Conservation (phyloP, 2,329 filamentous ascomycete species). For the Claviceps sp. region DNA sequence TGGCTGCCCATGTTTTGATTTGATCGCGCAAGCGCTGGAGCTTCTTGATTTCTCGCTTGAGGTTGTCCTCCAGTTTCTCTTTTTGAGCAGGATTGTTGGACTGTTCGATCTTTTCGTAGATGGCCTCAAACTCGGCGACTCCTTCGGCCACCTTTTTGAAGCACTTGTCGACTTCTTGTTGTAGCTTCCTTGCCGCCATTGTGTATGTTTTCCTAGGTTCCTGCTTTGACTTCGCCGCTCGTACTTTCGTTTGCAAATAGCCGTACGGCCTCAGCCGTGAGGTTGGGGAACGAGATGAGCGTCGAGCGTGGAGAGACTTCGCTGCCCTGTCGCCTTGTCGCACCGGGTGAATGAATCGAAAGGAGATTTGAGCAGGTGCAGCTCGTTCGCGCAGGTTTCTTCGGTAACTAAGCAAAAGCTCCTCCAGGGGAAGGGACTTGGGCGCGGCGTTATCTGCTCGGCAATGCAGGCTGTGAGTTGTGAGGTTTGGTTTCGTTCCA, state of each 20-base stretch:
- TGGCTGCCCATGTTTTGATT: constrained; percentile 98
- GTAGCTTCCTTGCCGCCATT: constrained; percentile 93
- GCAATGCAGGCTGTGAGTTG: not conserved
- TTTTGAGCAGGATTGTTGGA: constrained; percentile 90
- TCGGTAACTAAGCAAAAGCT: not conserved
- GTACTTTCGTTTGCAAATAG: not conserved
- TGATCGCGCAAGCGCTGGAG: constrained; percentile 92
- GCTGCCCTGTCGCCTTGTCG: not conserved
- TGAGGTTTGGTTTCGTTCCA: not conserved
- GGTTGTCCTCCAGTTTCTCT: constrained; percentile 93
- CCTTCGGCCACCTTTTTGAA: constrained; percentile 98
- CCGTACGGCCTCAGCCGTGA: not conserved
- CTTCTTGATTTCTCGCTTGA: constrained; percentile 99
- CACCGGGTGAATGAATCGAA: not conserved
- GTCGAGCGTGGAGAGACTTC: not conserved
- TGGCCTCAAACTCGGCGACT: constrained; percentile 79
- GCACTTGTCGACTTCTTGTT: constrained; percentile 97
- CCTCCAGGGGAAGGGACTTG: not conserved
- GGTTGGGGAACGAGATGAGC: not conserved
- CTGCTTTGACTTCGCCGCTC: not conserved
- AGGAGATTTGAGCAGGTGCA: not conserved
- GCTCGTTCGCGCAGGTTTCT: not conserved
- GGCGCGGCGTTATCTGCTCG: not conserved
- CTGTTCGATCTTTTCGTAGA: constrained; percentile 95
- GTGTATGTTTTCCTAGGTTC: constrained; percentile 16